Evolutionary conservation across 257 asterid genomes (phyloP), one percentile per base, ranked within the genome.

Genomic region (Solanum pinnatisectum): DNA sequence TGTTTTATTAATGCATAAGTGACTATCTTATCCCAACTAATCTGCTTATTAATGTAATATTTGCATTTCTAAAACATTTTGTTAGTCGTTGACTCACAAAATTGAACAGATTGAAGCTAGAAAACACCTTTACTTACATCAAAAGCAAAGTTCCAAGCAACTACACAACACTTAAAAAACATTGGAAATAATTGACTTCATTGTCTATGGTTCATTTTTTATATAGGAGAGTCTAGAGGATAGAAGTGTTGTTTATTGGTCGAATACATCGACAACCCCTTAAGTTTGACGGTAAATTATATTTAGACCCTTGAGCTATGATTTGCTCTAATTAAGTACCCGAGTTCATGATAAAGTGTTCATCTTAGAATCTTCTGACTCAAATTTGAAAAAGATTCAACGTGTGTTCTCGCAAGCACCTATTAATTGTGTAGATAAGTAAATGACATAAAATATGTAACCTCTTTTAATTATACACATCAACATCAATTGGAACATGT

Each of bases 141-240:
- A 25, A 30, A 79, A 87, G 65, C 33, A 30, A 81, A 81, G 87
- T 87, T 81, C 70, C 88, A 88, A 86, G 78, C 89, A 88, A 90
- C 83, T 82, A 65, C 79, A 15, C 2, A 82, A 25, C 44, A 82
- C 83, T 16, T 59, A 11, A 81, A 71, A 88, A 30, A 88, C 87
- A 83, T 88, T 72, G 77, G n/a, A 83, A 70, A 87, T 0, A 4
- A 88, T 84, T 74, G 92, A 90, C 92, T 84, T 79, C 46, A 49
- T 40, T 85, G 27, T n/a, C 39, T 65, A 23, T 25, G 20, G 22
- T 63, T 67, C 87, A 39, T 85, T 67, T 67, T 39, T 74, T 36
- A 74, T 35, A 5, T 35, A 32, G 16, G 46, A 72, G 79, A 18
- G 15, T 72, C 44, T 72, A 72, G 44, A 72, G 8, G n/a, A 70